Evolutionary conservation across 768 basidiomycete genomes (phyloP).

Genomic region (Boletus rubescentipes): DNA sequence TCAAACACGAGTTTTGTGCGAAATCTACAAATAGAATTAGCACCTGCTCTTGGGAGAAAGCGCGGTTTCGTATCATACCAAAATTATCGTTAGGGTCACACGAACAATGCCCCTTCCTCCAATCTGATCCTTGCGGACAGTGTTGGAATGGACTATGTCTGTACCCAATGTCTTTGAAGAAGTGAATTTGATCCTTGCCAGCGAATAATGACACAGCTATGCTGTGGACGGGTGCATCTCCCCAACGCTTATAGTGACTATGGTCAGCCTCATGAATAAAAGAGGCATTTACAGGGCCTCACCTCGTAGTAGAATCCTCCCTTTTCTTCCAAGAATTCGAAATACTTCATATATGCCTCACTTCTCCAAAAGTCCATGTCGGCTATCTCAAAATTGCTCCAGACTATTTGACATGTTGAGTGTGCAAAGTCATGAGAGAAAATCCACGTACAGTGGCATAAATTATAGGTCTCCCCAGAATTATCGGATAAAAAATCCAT

Average conservation of each 20-base stretch:
- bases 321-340: constrained; percentile 72
- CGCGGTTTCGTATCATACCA: constrained; percentile 42
- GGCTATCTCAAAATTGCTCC: constrained; percentile 94
- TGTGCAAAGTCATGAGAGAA: neutral
- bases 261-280: constrained; percentile 3
- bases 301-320: constrained; percentile 94
- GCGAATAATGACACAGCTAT: constrained; percentile 91
- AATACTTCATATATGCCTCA: constrained; percentile 80
- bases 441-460: constrained; percentile 56
- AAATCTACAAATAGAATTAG: constrained; percentile 25
- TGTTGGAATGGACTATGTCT: constrained; percentile 94
- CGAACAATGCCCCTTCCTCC: constrained; percentile 81
- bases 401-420: constrained; percentile 49
- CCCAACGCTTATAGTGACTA: constrained; percentile 64
- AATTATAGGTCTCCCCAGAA: constrained; percentile 60
- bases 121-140: constrained; percentile 76
- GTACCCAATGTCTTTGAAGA: constrained; percentile 94
- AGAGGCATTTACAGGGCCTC: neutral
- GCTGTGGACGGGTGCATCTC: constrained; percentile 90
- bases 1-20: constrained; percentile 29
- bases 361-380: constrained; percentile 82
- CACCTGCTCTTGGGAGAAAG: neutral
- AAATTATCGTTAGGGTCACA: constrained; percentile 76
- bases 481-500: constrained; percentile 68
- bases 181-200: constrained; percentile 87